Base-by-base conservation (phyloP, 208 protist genomes). In the Leishmania lainsoni region DNA sequence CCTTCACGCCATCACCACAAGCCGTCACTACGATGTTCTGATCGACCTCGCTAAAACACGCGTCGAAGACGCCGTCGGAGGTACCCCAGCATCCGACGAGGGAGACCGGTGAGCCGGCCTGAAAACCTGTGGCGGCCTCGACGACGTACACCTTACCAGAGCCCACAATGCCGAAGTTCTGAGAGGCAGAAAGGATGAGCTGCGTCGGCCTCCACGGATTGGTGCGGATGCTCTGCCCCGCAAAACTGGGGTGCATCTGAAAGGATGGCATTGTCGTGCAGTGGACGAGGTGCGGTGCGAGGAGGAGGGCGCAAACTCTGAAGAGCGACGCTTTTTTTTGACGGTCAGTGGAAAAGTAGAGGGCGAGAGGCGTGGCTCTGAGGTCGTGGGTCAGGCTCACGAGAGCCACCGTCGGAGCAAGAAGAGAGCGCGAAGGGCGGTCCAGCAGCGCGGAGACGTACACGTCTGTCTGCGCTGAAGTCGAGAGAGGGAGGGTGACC, bases 101-200 rank as follows among this genome's bases (percentile, higher is more conserved):
- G 5, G 83, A 81, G 35, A 97, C 90, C 42, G 89, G 87, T 22
- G 88, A 83, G 54, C 86, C 89, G 29, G 84, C 83, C 63, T 81
- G 81, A 69, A 95, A 90, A 14, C 87, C 90, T 0, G 86, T 82
- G 5, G 89, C 59, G 20, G 92, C 85, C 80, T 98, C 90, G 39
- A 98, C 89, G 66, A 98, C 83, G 79, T 98, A 98, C 16, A 97
- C 92, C 88, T 98, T 98, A 52, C 95, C 95, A 12, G 86, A 90
- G 54, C 95, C 95, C 17, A 90, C 89, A 51, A 98, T 89, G 45
- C 95, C 95, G 80, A 96, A 98, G 87, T 98, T 81, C 83, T 98
- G 91, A 16, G 91, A 87, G 48, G 91, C 86, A 48, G 89, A 82
- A 65, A 97, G 85, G 65, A 96, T 86, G 81, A 92, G 91, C 87